phyloP scores from a whole-genome alignment of 306 rosid species.

The Rosa lucieae region DNA sequence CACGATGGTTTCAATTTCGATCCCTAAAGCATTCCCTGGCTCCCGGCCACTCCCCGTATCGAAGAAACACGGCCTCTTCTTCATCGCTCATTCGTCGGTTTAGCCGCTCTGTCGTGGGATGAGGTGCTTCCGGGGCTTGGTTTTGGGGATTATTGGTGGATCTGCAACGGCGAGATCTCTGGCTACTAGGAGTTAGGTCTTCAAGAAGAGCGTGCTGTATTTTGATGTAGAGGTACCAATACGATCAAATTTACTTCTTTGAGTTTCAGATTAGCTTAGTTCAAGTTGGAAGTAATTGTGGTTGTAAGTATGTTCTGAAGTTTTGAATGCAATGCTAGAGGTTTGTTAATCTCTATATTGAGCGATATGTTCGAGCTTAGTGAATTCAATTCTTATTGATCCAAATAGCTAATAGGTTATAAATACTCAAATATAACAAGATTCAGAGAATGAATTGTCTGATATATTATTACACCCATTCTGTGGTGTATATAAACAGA shows the following conservation, averaged over 20 bases:
- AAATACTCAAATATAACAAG: too few relatives aligned
- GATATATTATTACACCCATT: too few relatives aligned
- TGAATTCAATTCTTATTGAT: too few relatives aligned
- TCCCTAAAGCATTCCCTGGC: too few relatives aligned
- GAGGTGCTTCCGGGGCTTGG: conserved; percentile 96
- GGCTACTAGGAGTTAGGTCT: conserved; percentile 93
- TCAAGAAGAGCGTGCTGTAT: conserved; percentile 90
- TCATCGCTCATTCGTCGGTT: conserved; percentile 59
- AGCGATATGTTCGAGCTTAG: too few relatives aligned
- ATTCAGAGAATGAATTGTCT: too few relatives aligned
- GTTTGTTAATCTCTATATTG: too few relatives aligned
- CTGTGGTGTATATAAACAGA: too few relatives aligned
- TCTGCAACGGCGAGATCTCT: conserved; percentile 90
- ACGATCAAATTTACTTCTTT: background rate
- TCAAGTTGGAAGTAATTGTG: background rate
- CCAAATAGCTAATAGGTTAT: too few relatives aligned
- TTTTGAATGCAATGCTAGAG: background rate
- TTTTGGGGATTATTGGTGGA: conserved; percentile 86
- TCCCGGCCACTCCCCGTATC: too few relatives aligned
- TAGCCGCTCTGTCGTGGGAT: conserved; percentile 97
- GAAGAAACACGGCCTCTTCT: too few relatives aligned
- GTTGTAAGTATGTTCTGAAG: background rate
- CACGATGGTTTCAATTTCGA: too few relatives aligned
- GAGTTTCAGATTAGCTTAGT: background rate
- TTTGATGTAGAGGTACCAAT: conserved; percentile 64